phyloP scores from a whole-genome alignment of 2,329 filamentous ascomycete genomes.

The Stachybotrys echinatus region DNA sequence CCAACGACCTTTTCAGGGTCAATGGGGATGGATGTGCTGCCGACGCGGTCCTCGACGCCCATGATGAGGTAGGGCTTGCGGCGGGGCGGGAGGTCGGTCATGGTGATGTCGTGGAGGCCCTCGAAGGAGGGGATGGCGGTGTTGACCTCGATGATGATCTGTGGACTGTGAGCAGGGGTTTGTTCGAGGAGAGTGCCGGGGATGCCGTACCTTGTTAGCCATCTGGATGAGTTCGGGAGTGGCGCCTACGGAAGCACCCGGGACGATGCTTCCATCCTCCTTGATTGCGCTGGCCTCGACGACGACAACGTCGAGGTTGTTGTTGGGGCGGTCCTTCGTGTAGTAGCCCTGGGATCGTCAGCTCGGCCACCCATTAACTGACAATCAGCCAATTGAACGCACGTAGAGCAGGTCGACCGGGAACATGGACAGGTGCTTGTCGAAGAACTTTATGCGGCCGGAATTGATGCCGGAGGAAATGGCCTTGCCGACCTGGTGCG shows the following conservation, averaged over 20 bases:
- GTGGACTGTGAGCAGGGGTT: constrained; percentile 1
- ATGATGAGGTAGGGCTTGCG: constrained; percentile 85
- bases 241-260: constrained; percentile 79
- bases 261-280: constrained; percentile 83
- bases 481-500: constrained; percentile 86
- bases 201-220: constrained; percentile 66
- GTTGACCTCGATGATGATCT: constrained; percentile 89
- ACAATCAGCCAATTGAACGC: constrained; percentile 13
- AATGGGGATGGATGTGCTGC: constrained; percentile 73
- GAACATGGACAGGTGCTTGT: constrained; percentile 93
- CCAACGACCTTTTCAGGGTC: constrained; percentile 82
- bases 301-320: constrained; percentile 75
- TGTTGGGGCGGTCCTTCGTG: constrained; percentile 70
- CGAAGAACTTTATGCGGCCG: constrained; percentile 85
- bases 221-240: constrained; percentile 84
- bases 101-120: constrained; percentile 85
- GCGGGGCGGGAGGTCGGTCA: constrained; percentile 75
- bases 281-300: constrained; percentile 85
- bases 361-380: constrained; percentile 7
- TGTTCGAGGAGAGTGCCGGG: too few relatives aligned
- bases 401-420: constrained; percentile 79
- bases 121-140: constrained; percentile 80
- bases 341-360: constrained; percentile 59
- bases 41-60: constrained; percentile 80
- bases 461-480: constrained; percentile 89